These are phyloP conservation scores for Plasmodium gonderi DNA, from an alignment of 169 alveolate species.

Conservation along the genomic window DNA sequence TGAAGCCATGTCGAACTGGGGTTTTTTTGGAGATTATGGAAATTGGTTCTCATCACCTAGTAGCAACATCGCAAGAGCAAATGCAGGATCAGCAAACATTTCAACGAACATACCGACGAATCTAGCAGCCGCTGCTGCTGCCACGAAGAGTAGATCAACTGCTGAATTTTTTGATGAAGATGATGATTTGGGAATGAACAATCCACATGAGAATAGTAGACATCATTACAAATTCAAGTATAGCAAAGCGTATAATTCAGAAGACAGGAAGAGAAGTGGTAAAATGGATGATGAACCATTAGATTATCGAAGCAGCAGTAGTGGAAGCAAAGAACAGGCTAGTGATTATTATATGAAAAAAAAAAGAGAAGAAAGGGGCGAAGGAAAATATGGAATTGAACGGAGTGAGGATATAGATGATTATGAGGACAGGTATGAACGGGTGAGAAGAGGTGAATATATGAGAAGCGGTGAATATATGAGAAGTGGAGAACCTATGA, in stretches of 20 bases:
- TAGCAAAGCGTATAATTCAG: background rate
- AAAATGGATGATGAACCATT: background rate
- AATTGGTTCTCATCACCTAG: constrained; percentile 17
- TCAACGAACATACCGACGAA: background rate
- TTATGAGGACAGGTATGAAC: no score
- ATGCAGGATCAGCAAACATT: background rate
- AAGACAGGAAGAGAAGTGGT: background rate
- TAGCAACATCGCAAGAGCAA: background rate
- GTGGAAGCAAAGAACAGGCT: background rate
- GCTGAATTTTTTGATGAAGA: background rate
- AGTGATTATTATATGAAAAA: no score
- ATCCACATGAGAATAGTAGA: background rate
- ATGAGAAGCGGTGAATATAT: no score
- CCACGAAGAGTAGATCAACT: background rate
- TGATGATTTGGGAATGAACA: background rate
- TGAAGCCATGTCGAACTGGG: constrained; percentile 63
- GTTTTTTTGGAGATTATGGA: constrained; percentile 20
- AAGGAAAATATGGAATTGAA: no score
- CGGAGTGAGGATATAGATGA: no score
- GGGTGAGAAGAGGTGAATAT: no score
- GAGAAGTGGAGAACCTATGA: no score
- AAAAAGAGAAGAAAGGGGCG: no score
- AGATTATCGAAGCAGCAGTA: background rate
- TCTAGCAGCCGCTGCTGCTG: background rate
- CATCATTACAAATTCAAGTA: background rate